These are phyloP conservation scores for Nakaseomyces kungkrabaensis DNA, from an alignment of 1,139 yeast genomes.

Conservation along the genomic window DNA sequence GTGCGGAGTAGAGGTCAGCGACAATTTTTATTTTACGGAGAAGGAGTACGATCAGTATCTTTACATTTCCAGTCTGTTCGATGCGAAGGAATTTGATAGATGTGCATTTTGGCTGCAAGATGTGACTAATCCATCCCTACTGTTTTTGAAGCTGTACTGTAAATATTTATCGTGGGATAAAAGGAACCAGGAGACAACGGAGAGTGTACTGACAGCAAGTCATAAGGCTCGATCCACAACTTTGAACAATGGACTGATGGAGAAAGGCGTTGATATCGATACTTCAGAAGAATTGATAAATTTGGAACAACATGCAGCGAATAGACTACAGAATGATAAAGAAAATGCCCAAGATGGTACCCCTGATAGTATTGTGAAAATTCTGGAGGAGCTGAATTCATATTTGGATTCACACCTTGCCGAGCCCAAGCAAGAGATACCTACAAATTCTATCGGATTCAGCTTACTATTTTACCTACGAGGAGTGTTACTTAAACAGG, in stretches of 20 bases:
- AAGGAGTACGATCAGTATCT: slow-evolving; percentile 39
- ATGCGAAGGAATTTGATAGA: slow-evolving; percentile 77
- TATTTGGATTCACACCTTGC: slow-evolving; percentile 23
- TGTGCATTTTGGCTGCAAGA: slow-evolving; percentile 52
- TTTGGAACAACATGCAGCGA: neutral
- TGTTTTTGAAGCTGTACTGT: slow-evolving; percentile 61
- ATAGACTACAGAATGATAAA: slow-evolving; percentile 4
- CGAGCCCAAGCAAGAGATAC: neutral
- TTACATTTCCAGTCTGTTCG: slow-evolving; percentile 68
- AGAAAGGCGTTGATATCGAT: slow-evolving; percentile 3
- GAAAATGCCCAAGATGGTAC: slow-evolving; percentile 17
- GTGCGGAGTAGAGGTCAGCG: neutral
- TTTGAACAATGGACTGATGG: neutral
- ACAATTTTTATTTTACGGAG: slow-evolving; percentile 13
- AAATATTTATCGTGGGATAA: slow-evolving; percentile 66
- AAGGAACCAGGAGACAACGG: slow-evolving; percentile 60
- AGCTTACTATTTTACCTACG: slow-evolving; percentile 54
- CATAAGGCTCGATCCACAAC: slow-evolving; percentile 1
- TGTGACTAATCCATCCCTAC: slow-evolving; percentile 45
- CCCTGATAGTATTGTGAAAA: slow-evolving; percentile 15
- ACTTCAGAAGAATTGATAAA: slow-evolving; percentile 4
- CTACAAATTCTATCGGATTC: slow-evolving; percentile 25
- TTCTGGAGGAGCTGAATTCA: slow-evolving; percentile 35
- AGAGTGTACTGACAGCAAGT: slow-evolving; percentile 41
- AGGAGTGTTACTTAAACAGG: slow-evolving; percentile 56